Evolutionary conservation across 2,329 filamentous ascomycete species (phyloP).

Genomic region (Aspergillus puulaauensis): DNA sequence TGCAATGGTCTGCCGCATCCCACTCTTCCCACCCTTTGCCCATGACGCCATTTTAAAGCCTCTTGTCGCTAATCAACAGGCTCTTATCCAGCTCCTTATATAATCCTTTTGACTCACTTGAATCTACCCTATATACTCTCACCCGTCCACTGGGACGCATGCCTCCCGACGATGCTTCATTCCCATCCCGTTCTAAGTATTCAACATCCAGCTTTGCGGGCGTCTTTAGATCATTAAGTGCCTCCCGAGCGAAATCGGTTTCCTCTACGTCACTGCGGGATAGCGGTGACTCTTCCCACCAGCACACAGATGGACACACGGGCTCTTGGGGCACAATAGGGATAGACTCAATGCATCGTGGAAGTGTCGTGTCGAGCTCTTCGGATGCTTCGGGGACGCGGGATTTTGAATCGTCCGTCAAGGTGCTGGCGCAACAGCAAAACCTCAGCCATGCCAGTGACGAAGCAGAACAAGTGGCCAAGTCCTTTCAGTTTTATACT

Average conservation of each 20-base stretch:
- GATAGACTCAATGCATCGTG: slow-evolving; percentile 44
- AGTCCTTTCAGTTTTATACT: slow-evolving; percentile 34
- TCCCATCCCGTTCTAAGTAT: slow-evolving; percentile 34
- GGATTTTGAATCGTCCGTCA: slow-evolving; percentile 39
- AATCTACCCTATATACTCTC: slow-evolving; percentile 16
- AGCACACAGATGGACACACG: slow-evolving; percentile 34
- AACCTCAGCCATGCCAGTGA: slow-evolving; percentile 37
- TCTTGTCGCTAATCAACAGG: slow-evolving; percentile 14
- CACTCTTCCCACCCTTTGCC: background rate
- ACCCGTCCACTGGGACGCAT: slow-evolving; percentile 33
- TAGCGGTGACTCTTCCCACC: slow-evolving; percentile 30
- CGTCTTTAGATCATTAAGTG: slow-evolving; percentile 45
- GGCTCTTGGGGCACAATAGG: slow-evolving; percentile 33
- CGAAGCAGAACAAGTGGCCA: slow-evolving; percentile 38
- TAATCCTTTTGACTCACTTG: slow-evolving; percentile 16
- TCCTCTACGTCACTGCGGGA: slow-evolving; percentile 35
- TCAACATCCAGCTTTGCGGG: slow-evolving; percentile 42
- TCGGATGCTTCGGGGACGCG: slow-evolving; percentile 39
- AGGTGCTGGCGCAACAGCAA: slow-evolving; percentile 34
- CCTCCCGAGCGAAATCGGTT: slow-evolving; percentile 38
- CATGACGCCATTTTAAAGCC: slow-evolving; percentile 5
- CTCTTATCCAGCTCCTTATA: slow-evolving; percentile 18
- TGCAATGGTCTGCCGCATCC: background rate
- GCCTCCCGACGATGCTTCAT: slow-evolving; percentile 45
- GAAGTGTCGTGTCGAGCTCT: slow-evolving; percentile 38